phyloP scores from a whole-genome alignment of 2,329 filamentous ascomycete genomes.

The Arachnomyces sp. region DNA sequence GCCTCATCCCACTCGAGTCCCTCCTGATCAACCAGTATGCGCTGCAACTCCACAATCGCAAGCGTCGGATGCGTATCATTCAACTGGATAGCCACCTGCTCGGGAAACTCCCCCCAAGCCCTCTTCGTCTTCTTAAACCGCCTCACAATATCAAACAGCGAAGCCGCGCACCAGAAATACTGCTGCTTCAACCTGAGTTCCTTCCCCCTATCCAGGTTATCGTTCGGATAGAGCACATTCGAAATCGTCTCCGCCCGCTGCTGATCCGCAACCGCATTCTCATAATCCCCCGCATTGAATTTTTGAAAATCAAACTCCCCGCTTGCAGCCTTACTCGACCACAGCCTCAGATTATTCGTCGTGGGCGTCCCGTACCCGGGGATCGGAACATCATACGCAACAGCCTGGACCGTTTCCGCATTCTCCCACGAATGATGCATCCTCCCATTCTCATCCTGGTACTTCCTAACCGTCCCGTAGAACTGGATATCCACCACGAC shows the following conservation, averaged over 20 bases:
- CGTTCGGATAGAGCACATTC: slow-evolving; percentile 92
- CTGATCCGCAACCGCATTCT: slow-evolving; percentile 95
- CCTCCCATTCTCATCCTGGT: slow-evolving; percentile 67
- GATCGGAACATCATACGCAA: slow-evolving; percentile 87
- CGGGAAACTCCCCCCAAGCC: slow-evolving; percentile 82
- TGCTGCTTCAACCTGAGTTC: slow-evolving; percentile 97
- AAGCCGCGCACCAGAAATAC: slow-evolving; percentile 99
- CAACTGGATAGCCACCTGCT: slow-evolving; percentile 92
- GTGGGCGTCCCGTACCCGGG: slow-evolving; percentile 83
- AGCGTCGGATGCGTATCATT: slow-evolving; percentile 97
- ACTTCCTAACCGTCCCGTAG: slow-evolving; percentile 75
- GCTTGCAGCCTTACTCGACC: slow-evolving; percentile 94
- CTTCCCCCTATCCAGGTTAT: slow-evolving; percentile 93
- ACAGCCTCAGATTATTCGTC: slow-evolving; percentile 92
- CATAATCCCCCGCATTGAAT: slow-evolving; percentile 97
- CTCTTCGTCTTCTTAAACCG: slow-evolving; percentile 97
- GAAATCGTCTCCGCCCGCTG: slow-evolving; percentile 99
- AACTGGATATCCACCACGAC: slow-evolving; percentile 96
- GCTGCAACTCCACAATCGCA: slow-evolving; percentile 89
- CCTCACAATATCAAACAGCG: slow-evolving; percentile 89
- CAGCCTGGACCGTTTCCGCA: slow-evolving; percentile 82
- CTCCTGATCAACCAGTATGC: slow-evolving; percentile 82
- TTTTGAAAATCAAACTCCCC: slow-evolving; percentile 99
- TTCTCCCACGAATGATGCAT: slow-evolving; percentile 73
- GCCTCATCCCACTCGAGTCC: slow-evolving; percentile 88